Conservation (phyloP, 257 asterid species). For the Lantana camara region DNA sequence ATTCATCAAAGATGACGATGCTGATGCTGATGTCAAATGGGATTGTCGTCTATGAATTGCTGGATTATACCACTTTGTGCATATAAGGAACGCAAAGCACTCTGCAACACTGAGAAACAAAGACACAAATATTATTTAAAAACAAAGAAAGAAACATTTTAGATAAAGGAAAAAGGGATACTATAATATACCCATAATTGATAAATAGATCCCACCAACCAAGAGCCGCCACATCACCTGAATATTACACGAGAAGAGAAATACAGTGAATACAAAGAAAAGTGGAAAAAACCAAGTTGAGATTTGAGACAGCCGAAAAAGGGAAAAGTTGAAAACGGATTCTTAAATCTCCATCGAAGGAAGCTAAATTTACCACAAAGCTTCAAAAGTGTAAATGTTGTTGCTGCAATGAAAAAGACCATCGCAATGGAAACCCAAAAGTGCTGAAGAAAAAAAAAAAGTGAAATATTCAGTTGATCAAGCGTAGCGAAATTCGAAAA, state of each 20-base stretch:
- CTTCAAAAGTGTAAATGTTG: conserved; percentile 84
- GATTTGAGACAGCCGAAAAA: not conserved
- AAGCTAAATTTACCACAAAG: conserved; percentile 62
- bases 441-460: conserved; percentile 64
- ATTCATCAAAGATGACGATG: conserved; percentile 45
- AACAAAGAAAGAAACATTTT: too few species aligned
- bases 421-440: conserved; percentile 97
- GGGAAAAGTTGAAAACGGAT: not conserved
- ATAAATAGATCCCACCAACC: conserved; percentile 99
- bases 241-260: conserved; percentile 28
- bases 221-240: conserved; percentile 95
- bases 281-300: not conserved
- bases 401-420: conserved; percentile 98
- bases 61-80: conserved; percentile 97
- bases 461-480: conserved; percentile 25
- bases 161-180: conserved; percentile 17
- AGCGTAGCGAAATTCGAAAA: conserved; percentile 5
- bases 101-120: conserved; percentile 77
- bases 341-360: not conserved
- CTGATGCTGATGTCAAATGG: conserved; percentile 38
- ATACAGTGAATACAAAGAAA: conserved; percentile 5
- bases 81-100: conserved; percentile 89
- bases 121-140: too few species aligned
- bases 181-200: conserved; percentile 71
- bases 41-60: conserved; percentile 79